Base-by-base conservation (phyloP, 306 rosid genomes). In the Hippophae tibetana region DNA sequence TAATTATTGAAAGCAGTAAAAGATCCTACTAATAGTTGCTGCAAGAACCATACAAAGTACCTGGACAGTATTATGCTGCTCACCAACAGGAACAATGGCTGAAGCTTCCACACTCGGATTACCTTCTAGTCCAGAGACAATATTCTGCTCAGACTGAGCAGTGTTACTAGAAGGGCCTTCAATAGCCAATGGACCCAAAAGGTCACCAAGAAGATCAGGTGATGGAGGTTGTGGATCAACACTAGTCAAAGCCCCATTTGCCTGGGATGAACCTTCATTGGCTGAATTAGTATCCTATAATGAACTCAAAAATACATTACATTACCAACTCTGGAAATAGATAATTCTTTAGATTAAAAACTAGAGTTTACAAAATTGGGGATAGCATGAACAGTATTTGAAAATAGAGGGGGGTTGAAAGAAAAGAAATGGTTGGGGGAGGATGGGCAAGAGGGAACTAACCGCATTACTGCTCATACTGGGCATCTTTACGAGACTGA, bases 11-110 rank as follows among this genome's bases (percentile, higher is more conserved):
- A 74, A 63, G 63, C 60, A 42, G 56, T 56, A 47, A 41, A 18
- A 7, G 10, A 55, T 46, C 9, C 13, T 41, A 50, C 26, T 12
- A 60, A 57, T 41, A 41, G 46, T 54, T 14, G 38, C 48, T 9
- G 13, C 31, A 55, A 52, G 12, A 44, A 42, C 57, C 43, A 8
- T 42, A 64, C 6, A 12, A 47, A 57, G 63, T 79, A 93, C 99
- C 97, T 89, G 89, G 67, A 88, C 89, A 27, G 95, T 75, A 81
- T 71, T 84, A 64, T 78, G 61, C 68, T 78, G 85, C 66, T 79
- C 94, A n/a, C 80, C 99, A 47, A 81, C 90, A 59, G 95, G 95
- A 58, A 93, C 99, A 63, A 93, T 82, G 66, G 99, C 99, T 9
- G 89, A 61, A 47, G 82, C 82, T 38, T 93, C 97, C 56, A 58